Evolutionary conservation across 106 monocot species (phyloP).

Genomic region (Apostasia shenzhenica): DNA sequence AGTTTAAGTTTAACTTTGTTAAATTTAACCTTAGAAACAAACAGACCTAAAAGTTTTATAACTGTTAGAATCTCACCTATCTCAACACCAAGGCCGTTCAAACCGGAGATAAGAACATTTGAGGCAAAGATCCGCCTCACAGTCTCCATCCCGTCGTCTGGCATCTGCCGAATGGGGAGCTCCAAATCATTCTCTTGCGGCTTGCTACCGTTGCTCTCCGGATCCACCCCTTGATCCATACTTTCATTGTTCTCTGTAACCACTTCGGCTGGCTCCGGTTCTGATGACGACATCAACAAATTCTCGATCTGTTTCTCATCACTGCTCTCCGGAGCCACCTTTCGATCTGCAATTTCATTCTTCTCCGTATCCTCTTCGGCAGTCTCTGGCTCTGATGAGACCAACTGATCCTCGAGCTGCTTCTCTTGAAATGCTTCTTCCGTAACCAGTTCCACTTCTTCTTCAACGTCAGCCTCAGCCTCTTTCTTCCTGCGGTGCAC

Average conservation of each 20-base stretch:
- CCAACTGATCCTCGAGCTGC: neutral
- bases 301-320: slow-evolving; percentile 34
- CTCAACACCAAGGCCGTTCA: slow-evolving; percentile 85
- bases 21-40: no score
- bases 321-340: neutral
- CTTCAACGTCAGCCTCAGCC: slow-evolving; percentile 35
- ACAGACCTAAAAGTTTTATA: no score
- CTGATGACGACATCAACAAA: slow-evolving; percentile 3
- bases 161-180: slow-evolving; percentile 87
- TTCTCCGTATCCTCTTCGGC: no score
- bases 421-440: slow-evolving; percentile 12
- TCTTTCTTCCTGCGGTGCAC: slow-evolving; percentile 63
- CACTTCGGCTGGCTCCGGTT: slow-evolving; percentile 4
- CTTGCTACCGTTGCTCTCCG: slow-evolving; percentile 16
- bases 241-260: slow-evolving; percentile 5
- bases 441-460: neutral
- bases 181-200: slow-evolving; percentile 75
- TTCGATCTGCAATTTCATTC: no score
- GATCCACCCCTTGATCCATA: slow-evolving; percentile 9
- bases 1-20: no score
- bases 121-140: slow-evolving; percentile 78
- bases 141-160: slow-evolving; percentile 93
- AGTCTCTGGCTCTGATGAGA: no score
- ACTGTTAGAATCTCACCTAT: slow-evolving; percentile 35
- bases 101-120: slow-evolving; percentile 77